phyloP scores from a whole-genome alignment of 345 rosid genomes.

The Microcos paniculata region DNA sequence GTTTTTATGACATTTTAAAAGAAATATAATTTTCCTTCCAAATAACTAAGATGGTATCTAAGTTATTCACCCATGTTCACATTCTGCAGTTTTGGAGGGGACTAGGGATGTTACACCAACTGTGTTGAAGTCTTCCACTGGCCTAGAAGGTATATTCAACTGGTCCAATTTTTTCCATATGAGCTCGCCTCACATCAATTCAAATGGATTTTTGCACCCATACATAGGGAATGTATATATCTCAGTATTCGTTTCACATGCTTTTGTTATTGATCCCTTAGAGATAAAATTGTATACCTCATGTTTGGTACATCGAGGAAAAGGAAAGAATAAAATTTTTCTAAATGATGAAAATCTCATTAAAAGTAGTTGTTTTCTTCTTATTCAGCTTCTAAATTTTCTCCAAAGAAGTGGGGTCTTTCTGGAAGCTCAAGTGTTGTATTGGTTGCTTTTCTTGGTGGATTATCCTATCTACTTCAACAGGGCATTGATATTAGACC shows the following conservation, averaged over 20 bases:
- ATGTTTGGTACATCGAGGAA: neutral
- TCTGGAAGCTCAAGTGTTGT: slow-evolving; percentile 59
- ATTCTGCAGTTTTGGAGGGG: slow-evolving; percentile 74
- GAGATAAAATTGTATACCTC: neutral
- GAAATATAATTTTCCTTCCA: neutral
- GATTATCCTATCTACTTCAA: slow-evolving; percentile 65
- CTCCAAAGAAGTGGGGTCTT: slow-evolving; percentile 93
- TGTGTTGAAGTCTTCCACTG: slow-evolving; percentile 72
- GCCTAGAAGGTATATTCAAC: slow-evolving; percentile 63
- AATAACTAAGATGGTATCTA: neutral
- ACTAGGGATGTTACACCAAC: slow-evolving; percentile 78
- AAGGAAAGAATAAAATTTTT: neutral
- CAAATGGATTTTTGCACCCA: neutral
- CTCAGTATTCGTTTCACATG: neutral
- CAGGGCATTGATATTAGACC: slow-evolving; percentile 76
- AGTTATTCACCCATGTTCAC: neutral
- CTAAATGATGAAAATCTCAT: neutral
- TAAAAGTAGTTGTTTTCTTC: neutral
- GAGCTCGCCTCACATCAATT: neutral
- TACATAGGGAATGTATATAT: neutral
- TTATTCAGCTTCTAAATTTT: slow-evolving; percentile 55
- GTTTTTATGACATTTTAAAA: too few relatives aligned
- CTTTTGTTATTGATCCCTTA: neutral
- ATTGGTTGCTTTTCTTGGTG: slow-evolving; percentile 60
- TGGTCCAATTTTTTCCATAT: neutral